These are phyloP conservation scores for Phytophthora idaei DNA, from an alignment of 352 stramenopile species.

Conservation along the genomic window DNA sequence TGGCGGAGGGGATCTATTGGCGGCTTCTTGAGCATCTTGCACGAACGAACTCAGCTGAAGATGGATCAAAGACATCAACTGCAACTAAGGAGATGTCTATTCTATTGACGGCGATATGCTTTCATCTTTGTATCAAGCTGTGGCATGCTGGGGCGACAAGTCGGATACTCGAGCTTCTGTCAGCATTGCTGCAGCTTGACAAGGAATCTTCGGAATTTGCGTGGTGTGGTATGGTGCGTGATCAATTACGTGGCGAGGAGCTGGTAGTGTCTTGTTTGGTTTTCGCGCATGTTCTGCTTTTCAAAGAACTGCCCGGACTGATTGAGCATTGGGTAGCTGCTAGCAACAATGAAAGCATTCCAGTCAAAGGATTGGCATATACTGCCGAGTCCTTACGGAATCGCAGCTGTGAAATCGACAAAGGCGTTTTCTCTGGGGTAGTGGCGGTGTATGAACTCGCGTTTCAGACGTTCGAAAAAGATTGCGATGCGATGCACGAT, in stretches of 20 bases:
- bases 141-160: slow-evolving; percentile 34
- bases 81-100: slow-evolving; percentile 27
- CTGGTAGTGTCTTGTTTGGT: slow-evolving; percentile 26
- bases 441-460: slow-evolving; percentile 34
- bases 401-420: slow-evolving; percentile 4
- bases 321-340: slow-evolving; percentile 39
- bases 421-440: slow-evolving; percentile 8
- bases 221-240: slow-evolving; percentile 33
- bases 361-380: slow-evolving; percentile 37
- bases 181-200: slow-evolving; percentile 33
- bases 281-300: slow-evolving; percentile 34
- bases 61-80: slow-evolving; percentile 2
- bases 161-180: slow-evolving; percentile 28
- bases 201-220: slow-evolving; percentile 24
- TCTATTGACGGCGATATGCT: slow-evolving; percentile 39
- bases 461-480: slow-evolving; percentile 25
- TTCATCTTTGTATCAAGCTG: slow-evolving; percentile 45
- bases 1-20: slow-evolving; percentile 39
- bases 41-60: slow-evolving; percentile 8
- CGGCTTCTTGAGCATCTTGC: slow-evolving; percentile 43
- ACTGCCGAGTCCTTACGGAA: slow-evolving; percentile 29
- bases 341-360: slow-evolving; percentile 26
- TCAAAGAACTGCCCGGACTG: slow-evolving; percentile 32
- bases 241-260: slow-evolving; percentile 28
- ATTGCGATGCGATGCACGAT: slow-evolving; percentile 10